Base-by-base conservation (phyloP, 441 rosid species). In the Populus hybrid region DNA sequence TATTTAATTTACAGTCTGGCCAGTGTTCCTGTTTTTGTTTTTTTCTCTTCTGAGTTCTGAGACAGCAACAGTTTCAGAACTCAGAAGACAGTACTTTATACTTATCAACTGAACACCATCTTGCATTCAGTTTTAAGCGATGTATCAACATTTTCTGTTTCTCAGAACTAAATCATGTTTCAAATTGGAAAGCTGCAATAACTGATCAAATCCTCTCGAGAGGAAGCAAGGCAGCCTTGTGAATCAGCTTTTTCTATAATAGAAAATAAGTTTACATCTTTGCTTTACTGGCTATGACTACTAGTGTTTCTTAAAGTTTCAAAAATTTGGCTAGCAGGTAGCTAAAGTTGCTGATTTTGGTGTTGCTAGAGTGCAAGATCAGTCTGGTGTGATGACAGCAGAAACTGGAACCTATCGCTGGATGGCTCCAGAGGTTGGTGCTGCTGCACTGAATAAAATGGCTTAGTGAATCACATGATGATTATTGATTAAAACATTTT, bases 361-460 rank as follows among this genome's bases (percentile, higher is more conserved):
- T 72, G 86, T 92, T 84, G 94, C 97, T 74, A 88, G 93, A 85
- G 89, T 90, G 79, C 89, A 89, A 81, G 81, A 80, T 83, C 89
- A 78, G 71, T 77, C 91, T 63, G 94, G 94, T 26, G 87, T 88
- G 71, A 92, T 92, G 96, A 92, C 96, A 35, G 94, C 91, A 32
- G 96, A 92, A 86, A 92, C 94, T 70, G 96, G 96, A 78, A 89
- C 94, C 10, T 91, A 91, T 75, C 91, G 92, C 40, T 91, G 96
- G 96, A 92, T 92, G 94, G 96, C 96, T 80, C 96, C 94, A 21
- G 96, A 92, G 94, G 94, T 92, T 78, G 82, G 89, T 83, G 26
- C 42, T 71, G 26, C 73, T 24, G 10, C 69, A 5, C 20, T 71
- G 63, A 24, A 68, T 21, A 57, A 6, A 38, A 67, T 18, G 68